A percentile compares a stretch with the other conserved stretches of the same genome.
Conservation (phyloP, 2,329 filamentous ascomycete species). For the Mycocentrospora acerina region DNA sequence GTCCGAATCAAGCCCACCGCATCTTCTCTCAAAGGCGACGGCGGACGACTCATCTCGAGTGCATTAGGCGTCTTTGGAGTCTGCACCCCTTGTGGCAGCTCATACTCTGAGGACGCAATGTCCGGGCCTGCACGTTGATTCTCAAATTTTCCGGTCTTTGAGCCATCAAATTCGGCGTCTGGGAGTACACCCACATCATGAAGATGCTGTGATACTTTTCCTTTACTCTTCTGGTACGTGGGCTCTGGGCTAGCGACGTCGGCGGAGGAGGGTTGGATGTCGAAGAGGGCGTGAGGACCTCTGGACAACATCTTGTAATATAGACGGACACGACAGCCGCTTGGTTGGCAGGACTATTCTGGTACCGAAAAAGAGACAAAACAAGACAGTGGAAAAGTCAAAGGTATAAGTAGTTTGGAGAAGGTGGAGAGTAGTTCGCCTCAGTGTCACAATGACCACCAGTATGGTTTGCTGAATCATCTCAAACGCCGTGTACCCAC, state of each 20-base stretch:
- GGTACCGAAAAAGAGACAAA: no score
- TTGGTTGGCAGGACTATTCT: no score
- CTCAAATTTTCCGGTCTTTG: slow-evolving; percentile 20
- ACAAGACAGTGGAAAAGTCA: no score
- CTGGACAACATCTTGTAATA: slow-evolving; percentile 39
- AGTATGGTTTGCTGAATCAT: no score
- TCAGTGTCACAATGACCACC: no score
- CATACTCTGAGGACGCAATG: slow-evolving; percentile 13
- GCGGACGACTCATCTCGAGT: slow-evolving; percentile 58
- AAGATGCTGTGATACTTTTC: slow-evolving; percentile 12
- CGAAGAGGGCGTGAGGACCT: slow-evolving; percentile 44
- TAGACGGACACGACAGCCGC: no score
- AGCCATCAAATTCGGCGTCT: slow-evolving; percentile 39
- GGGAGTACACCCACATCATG: slow-evolving; percentile 21
- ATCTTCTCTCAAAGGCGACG: slow-evolving; percentile 47
- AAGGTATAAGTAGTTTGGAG: no score
- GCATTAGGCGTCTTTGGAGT: slow-evolving; percentile 42
- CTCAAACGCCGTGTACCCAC: no score
- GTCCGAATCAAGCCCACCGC: slow-evolving; percentile 55
- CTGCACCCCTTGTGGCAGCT: slow-evolving; percentile 12
- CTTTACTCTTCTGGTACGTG: slow-evolving; percentile 31
- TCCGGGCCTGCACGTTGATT: slow-evolving; percentile 20
- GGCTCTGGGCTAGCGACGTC: slow-evolving; percentile 43
- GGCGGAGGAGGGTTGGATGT: slow-evolving; percentile 43
- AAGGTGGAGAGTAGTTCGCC: no score